Base-by-base conservation (phyloP, 129 eudicot genomes). In the Escallonia herrerae region DNA sequence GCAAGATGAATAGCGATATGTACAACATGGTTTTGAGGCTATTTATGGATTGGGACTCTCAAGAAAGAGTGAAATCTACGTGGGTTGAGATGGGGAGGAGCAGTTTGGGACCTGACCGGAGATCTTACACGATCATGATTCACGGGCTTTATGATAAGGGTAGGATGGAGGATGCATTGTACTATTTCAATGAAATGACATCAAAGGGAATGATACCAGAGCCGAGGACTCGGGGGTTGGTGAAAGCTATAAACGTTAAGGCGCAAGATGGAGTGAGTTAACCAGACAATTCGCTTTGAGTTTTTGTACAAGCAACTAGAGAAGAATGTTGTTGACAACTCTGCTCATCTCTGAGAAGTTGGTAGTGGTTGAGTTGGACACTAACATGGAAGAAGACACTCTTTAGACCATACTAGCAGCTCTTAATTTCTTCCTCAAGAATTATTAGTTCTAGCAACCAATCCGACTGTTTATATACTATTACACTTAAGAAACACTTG, bases 11-110 rank as follows among this genome's bases (percentile, higher is more conserved):
- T 15, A 67, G 58, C 4, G 98, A 93, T 53, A 66, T 71, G 5
- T 88, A 72, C 77, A 89, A 88, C 71, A 51, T 89, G 86, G 4
- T 89, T 11, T 57, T 93, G 81, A 82, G 95, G 76, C 87, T 88
- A 86, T 93, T 72, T 56, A 68, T 86, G 90, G 74, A 75, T 9
- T 93, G 91, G 95, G 86, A 69, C 50, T 64, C 64, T 71, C 76
- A 70, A 39, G 72, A 82, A 48, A 66, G 60, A 59, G 95, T 74
- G 60, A 71, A 52, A 45, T 69, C 64, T 46, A 78, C 67, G n/a
- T 93, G 95, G 96, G 38, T 46, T 47, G 91, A 83, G 58, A 93
- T 93, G 98, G 89, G 81, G 75, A 82, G 58, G 77, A 73, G 67
- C 44, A 91, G 91, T 51, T 40, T 86, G 64, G 98, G 98, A 13